Evolutionary conservation across 208 protist species (phyloP).

Genomic region (Acanthamoeba culbertsoni): DNA sequence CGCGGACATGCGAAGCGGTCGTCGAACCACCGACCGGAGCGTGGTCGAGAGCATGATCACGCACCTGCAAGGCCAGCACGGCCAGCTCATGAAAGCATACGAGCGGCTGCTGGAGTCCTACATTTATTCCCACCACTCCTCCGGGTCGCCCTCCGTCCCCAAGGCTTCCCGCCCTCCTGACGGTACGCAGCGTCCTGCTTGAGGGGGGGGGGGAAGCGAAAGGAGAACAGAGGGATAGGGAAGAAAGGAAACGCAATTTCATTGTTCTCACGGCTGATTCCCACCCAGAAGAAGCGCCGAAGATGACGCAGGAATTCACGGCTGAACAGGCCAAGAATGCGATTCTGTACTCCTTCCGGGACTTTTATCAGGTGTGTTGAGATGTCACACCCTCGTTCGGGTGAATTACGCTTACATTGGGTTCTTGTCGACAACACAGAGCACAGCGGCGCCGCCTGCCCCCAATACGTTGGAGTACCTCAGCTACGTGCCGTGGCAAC

Average conservation of each 20-base stretch:
- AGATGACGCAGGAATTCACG: neutral
- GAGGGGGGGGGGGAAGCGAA: too few relatives aligned
- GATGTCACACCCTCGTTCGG: neutral
- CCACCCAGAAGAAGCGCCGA: neutral
- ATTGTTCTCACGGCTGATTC: too few relatives aligned
- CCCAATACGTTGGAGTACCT: neutral
- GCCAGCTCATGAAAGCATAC: slow-evolving; percentile 5
- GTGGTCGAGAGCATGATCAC: neutral
- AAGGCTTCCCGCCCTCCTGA: neutral
- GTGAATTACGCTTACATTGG: neutral
- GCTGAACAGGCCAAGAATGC: slow-evolving; percentile 40
- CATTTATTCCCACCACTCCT: neutral
- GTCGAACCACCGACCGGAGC: neutral
- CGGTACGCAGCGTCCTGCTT: neutral
- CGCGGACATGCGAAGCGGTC: neutral
- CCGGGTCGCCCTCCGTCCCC: too few relatives aligned
- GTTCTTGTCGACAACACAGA: neutral
- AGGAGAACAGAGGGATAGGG: too few relatives aligned
- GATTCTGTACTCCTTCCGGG: slow-evolving; percentile 51
- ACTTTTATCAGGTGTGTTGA: neutral
- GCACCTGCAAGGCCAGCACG: neutral
- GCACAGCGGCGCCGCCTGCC: neutral
- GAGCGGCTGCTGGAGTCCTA: slow-evolving; percentile 18
- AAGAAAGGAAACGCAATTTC: too few relatives aligned
- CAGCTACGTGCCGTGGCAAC: slow-evolving; percentile 30